Percentiles rank a stretch among this genome's conserved stretches.
Evolutionary conservation across 2,329 filamentous ascomycete genomes (phyloP).

Genomic region (Cadophora malorum): DNA sequence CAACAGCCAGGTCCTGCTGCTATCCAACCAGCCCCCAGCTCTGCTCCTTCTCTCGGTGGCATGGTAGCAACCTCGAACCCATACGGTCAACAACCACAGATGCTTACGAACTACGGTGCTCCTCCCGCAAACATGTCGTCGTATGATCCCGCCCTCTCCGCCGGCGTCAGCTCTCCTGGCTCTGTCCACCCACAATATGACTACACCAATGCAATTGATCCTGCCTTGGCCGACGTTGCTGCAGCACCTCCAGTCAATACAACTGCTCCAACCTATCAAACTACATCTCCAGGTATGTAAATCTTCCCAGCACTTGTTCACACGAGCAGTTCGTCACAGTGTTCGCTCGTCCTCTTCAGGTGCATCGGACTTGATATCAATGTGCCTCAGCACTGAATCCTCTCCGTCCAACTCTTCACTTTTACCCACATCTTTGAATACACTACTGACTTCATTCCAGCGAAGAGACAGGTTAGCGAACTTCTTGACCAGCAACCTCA

Average conservation of each 20-base stretch:
- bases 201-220: slow-evolving; percentile 68
- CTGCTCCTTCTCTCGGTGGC: slow-evolving; percentile 40
- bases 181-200: slow-evolving; percentile 58
- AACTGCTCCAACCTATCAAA: slow-evolving; percentile 33
- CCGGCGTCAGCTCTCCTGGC: slow-evolving; percentile 52
- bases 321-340: slow-evolving; percentile 42
- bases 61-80: slow-evolving; percentile 47
- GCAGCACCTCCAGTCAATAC: slow-evolving; percentile 41
- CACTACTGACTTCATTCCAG: slow-evolving; percentile 56
- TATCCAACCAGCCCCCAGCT: slow-evolving; percentile 72
- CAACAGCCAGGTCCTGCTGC: slow-evolving; percentile 69
- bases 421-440: slow-evolving; percentile 43
- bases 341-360: slow-evolving; percentile 46
- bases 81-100: slow-evolving; percentile 54
- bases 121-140: slow-evolving; percentile 36
- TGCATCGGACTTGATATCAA: slow-evolving; percentile 46
- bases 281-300: slow-evolving; percentile 43
- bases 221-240: slow-evolving; percentile 60
- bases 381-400: slow-evolving; percentile 59
- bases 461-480: slow-evolving; percentile 75
- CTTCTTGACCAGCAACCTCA: slow-evolving; percentile 67
- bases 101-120: slow-evolving; percentile 51
- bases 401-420: slow-evolving; percentile 48
- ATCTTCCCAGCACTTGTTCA: slow-evolving; percentile 41
- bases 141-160: slow-evolving; percentile 46